phyloP scores from a whole-genome alignment of 257 asterid species.

The Ilex asprella region DNA sequence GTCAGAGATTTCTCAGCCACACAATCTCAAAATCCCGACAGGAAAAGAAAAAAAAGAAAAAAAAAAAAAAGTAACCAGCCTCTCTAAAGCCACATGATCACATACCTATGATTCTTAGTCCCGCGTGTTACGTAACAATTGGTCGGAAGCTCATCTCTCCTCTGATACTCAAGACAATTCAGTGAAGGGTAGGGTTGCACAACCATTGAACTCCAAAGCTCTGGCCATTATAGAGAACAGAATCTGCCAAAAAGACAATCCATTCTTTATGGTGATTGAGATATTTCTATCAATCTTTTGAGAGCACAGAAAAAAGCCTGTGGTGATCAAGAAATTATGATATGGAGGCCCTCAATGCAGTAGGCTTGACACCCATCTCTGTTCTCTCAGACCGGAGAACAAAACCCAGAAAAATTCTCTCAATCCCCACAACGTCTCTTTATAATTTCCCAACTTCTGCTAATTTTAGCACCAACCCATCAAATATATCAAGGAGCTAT shows the following conservation, averaged over 20 bases:
- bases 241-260: slow-evolving; percentile 10
- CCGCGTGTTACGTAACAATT: no score
- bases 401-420: slow-evolving; percentile 35
- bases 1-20: no score
- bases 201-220: slow-evolving; percentile 4
- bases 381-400: slow-evolving; percentile 65
- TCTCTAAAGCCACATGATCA: background rate
- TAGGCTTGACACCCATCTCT: slow-evolving; percentile 59
- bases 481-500: slow-evolving; percentile 11
- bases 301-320: slow-evolving; percentile 3
- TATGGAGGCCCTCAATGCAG: slow-evolving; percentile 88
- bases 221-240: slow-evolving; percentile 14
- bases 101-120: no score
- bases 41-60: slow-evolving; percentile 11
- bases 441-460: slow-evolving; percentile 32
- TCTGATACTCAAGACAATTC: slow-evolving; percentile 2
- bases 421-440: slow-evolving; percentile 25
- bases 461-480: slow-evolving; percentile 1
- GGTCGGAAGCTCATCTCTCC: slow-evolving; percentile 3
- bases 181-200: no score
- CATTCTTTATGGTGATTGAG: background rate
- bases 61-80: slow-evolving; percentile 24
- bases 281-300: slow-evolving; percentile 10
- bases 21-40: slow-evolving; percentile 5
- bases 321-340: slow-evolving; percentile 12